Evolutionary conservation across 345 rosid species (phyloP), one percentile per base, ranked within the genome.

Genomic region (Salix koriyanagi): DNA sequence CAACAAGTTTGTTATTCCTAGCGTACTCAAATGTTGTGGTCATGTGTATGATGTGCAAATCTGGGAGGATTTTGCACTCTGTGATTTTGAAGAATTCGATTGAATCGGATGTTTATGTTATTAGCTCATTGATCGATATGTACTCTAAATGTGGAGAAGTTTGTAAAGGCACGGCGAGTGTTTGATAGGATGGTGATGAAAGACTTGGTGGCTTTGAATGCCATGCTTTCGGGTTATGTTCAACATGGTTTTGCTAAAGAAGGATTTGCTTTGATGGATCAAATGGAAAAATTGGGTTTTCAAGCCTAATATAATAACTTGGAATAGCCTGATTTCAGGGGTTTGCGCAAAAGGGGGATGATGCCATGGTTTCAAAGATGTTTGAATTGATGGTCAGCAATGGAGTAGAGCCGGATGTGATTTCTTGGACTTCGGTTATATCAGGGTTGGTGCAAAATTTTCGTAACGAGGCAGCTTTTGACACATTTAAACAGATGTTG

Each of bases 391-490:
- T 93, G 97, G 73, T 42, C 32, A 60, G 28, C 32, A 48, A 81
- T 70, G 93, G 94, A 46, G 68, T 83, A 76, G 85, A 84, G 75
- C 94, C 92, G 21, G 99, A 95, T 76, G 90, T 89, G 23, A 90
- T 89, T 65, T 86, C 97, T 0, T 93, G 97, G 98, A 93, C 97
- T 52, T 89, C 97, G 0, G 70, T 93, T 44, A 89, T 91, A 77
- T 89, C 98, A 32, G 96, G 98, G 34, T 79, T 88, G 56, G 96
- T 93, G 71, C 89, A 90, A 77, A 95, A 87, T 80, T 88, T 88
- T 23, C 78, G 61, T n/a, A 81, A 83, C 14, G 76, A 62, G 39
- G 86, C 86, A 37, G 99, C 96, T 37, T 88, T 93, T 5, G 69
- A 21, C 78, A 83, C 87, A 15, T 95, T 95, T 48, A 86, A 48